Conservation (phyloP, 2,329 filamentous ascomycete species). For the Cytospora mali region DNA sequence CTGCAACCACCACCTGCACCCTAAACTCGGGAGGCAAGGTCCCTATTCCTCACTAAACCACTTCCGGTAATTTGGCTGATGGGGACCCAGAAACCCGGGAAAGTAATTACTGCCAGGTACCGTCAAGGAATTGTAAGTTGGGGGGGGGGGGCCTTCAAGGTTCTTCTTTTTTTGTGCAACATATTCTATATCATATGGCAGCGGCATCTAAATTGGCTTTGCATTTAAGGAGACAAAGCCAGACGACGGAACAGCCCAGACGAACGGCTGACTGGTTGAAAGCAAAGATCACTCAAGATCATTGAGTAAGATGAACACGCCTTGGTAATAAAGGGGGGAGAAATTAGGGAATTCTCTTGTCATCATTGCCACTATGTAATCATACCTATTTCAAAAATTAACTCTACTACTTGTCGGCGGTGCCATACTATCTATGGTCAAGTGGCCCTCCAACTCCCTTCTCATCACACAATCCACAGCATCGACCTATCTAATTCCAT, state of each 20-base stretch:
- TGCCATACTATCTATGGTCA: constrained; percentile 36
- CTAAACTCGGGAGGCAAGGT: background rate
- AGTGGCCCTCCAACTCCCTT: constrained; percentile 35
- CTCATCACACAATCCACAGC: constrained; percentile 35
- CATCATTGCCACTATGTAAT: background rate
- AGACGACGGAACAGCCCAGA: too few species aligned
- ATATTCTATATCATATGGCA: background rate
- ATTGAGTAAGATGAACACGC: background rate
- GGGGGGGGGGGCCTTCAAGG: too few species aligned
- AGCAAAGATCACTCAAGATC: background rate
- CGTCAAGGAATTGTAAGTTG: too few species aligned
- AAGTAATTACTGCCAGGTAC: background rate
- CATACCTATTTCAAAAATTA: background rate
- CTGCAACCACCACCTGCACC: constrained; percentile 11
- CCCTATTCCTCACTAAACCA: constrained; percentile 10
- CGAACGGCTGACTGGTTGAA: background rate
- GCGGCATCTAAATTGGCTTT: background rate
- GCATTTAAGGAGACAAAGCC: background rate
- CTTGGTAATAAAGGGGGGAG: background rate
- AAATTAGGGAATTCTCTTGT: background rate
- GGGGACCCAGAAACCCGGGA: constrained; percentile 7
- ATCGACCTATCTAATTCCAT: constrained; percentile 38
- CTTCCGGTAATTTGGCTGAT: constrained; percentile 2
- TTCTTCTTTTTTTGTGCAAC: too few species aligned
- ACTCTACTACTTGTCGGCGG: constrained; percentile 35